Conservation (phyloP, 768 basidiomycete species). For the Mycena rosella region DNA sequence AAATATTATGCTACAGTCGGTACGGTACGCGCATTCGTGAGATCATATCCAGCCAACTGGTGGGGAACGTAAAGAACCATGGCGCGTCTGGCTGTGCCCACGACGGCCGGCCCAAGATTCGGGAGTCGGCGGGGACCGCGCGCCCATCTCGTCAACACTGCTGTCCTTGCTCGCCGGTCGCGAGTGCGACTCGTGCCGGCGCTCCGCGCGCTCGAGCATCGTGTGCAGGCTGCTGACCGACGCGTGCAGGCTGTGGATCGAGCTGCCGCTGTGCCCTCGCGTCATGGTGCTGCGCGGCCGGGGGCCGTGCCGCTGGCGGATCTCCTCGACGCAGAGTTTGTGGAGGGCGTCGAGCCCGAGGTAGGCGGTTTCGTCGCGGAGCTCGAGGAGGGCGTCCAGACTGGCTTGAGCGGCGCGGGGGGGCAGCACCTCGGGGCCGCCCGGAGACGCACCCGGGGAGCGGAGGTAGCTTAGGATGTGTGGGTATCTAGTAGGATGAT, state of each 20-base stretch:
- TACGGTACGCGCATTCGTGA: constrained; percentile 30
- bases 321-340: constrained; percentile 76
- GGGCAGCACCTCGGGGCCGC: constrained; percentile 68
- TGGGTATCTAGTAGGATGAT: constrained; percentile 67
- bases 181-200: constrained; percentile 45
- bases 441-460: constrained; percentile 59
- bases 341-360: constrained; percentile 77
- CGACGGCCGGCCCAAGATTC: constrained; percentile 57
- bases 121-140: constrained; percentile 56
- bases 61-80: constrained; percentile 47
- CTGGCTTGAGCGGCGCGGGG: constrained; percentile 65
- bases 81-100: constrained; percentile 45
- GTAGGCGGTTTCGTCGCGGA: constrained; percentile 84
- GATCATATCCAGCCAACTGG: constrained; percentile 64
- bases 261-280: constrained; percentile 52
- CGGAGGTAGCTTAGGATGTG: constrained; percentile 83
- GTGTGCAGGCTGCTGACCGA: constrained; percentile 74
- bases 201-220: constrained; percentile 66
- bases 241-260: constrained; percentile 61
- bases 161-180: constrained; percentile 33
- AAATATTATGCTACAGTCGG: constrained; percentile 38
- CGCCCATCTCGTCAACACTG: constrained; percentile 34
- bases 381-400: constrained; percentile 77
- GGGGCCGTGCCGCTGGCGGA: constrained; percentile 63
- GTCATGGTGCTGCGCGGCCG: constrained; percentile 57